Conservation (phyloP, 768 basidiomycete genomes). For the Pleurotus giganteus region DNA sequence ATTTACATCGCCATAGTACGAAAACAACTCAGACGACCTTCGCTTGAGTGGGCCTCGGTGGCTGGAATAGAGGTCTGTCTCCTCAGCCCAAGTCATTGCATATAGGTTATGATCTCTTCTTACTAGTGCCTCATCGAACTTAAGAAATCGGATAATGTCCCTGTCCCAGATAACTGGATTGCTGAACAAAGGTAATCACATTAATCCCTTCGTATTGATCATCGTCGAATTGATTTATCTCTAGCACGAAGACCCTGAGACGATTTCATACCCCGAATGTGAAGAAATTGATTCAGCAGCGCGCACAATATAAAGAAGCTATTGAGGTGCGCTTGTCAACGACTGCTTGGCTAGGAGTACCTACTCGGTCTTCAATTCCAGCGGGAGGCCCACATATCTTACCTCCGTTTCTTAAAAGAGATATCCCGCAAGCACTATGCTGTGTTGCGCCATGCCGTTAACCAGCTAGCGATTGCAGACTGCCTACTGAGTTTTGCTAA, state of each 20-base stretch:
- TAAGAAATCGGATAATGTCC: slow-evolving; percentile 52
- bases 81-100: background rate
- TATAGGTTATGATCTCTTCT: background rate
- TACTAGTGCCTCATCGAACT: slow-evolving; percentile 78
- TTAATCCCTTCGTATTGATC: background rate
- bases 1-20: slow-evolving; percentile 48
- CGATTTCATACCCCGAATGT: slow-evolving; percentile 79
- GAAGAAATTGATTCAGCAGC: slow-evolving; percentile 59
- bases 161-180: slow-evolving; percentile 56
- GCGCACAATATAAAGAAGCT: slow-evolving; percentile 71
- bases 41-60: slow-evolving; percentile 65
- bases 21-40: slow-evolving; percentile 68
- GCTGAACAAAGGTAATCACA: slow-evolving; percentile 59
- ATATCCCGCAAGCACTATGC: slow-evolving; percentile 69
- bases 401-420: slow-evolving; percentile 63
- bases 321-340: slow-evolving; percentile 39
- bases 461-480: slow-evolving; percentile 81
- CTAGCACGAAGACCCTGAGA: slow-evolving; percentile 66
- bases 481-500: slow-evolving; percentile 84
- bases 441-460: slow-evolving; percentile 69
- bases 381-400: slow-evolving; percentile 65
- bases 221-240: background rate
- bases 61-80: slow-evolving; percentile 65
- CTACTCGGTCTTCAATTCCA: slow-evolving; percentile 19
- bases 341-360: no score